Evolutionary conservation across 306 rosid species (phyloP), one percentile per base, ranked within the genome.

Genomic region (Quercus berberidifolia): DNA sequence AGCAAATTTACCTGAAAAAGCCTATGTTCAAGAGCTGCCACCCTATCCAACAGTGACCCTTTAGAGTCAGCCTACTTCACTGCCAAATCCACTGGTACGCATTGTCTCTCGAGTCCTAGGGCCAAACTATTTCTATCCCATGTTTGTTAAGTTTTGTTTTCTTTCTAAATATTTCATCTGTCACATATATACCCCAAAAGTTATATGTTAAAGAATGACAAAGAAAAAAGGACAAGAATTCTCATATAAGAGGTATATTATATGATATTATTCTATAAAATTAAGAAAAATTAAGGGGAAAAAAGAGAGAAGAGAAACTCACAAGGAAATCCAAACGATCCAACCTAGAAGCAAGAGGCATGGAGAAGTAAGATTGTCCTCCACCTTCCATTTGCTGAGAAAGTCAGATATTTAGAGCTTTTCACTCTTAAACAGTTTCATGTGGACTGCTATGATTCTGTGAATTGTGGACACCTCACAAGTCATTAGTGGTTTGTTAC

Each of bases 81-180:
- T 10, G 87, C 83, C 23, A 84, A 76, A 81, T 93, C 90, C 73
- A 78, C 33, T 15, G 89, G 86, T 70, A 81, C n/a, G 41, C 72
- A 76, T 68, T 78, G 83, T 58, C 77, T 83, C 38, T 81, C 88
- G 72, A 51, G 17, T 30, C 21, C 55, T 81, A 8, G 80, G 58
- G 30, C 85, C 41, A 12, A 51, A 56, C 74, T 56, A 80, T 64
- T 73, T 59, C 20, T 55, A 1, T 81, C 87, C 79, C 57, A 35
- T 83, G 60, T 78, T 56, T 58, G 59, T 21, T 13, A 52, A 69
- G 12, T 78, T 86, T 64, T 85, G 90, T 71, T 85, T 91, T 77
- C 94, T 84, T 73, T 93, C 97, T 76, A 91, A 69, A 57, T 83
- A 87, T 81, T 90, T 93, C 91, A 84, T 90, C 98, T 93, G 33